A percentile compares a stretch with the other conserved stretches of the same genome.
These are phyloP conservation scores for Polyporus tsugae DNA, from an alignment of 1,284 basidiomycete genomes.

Conservation along the genomic window DNA sequence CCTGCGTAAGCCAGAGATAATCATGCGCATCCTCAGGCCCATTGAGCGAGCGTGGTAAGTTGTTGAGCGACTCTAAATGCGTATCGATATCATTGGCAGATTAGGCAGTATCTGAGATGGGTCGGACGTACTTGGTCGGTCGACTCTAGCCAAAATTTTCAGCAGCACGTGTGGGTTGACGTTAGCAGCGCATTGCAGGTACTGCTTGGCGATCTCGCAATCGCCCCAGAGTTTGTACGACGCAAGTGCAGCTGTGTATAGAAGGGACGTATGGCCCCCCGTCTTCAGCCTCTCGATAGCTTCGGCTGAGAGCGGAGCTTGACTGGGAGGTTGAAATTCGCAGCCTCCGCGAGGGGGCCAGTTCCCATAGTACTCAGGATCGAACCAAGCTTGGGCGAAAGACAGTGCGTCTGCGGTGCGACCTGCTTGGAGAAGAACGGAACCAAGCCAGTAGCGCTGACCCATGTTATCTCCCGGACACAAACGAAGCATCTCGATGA, in stretches of 20 bases:
- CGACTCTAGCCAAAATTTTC: slow-evolving; percentile 48
- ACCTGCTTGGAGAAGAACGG: slow-evolving; percentile 40
- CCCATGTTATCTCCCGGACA: slow-evolving; percentile 46
- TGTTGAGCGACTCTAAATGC: slow-evolving; percentile 43
- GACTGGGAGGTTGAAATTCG: slow-evolving; percentile 36
- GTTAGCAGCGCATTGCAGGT: slow-evolving; percentile 45
- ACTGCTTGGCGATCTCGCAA: slow-evolving; percentile 48
- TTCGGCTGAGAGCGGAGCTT: slow-evolving; percentile 29
- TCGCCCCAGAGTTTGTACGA: slow-evolving; percentile 52
- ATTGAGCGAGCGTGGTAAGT: slow-evolving; percentile 42
- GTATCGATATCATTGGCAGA: background rate
- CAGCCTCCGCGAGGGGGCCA: slow-evolving; percentile 40
- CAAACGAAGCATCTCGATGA: slow-evolving; percentile 49
- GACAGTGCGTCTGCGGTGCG: slow-evolving; percentile 43
- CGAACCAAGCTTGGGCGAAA: slow-evolving; percentile 43
- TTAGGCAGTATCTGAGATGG: background rate
- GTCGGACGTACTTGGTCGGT: slow-evolving; percentile 45
- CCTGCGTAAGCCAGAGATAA: slow-evolving; percentile 53
- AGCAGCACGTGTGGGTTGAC: slow-evolving; percentile 47
- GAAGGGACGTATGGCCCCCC: slow-evolving; percentile 32
- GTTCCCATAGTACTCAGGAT: slow-evolving; percentile 20
- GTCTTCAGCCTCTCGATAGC: slow-evolving; percentile 30
- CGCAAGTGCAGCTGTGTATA: slow-evolving; percentile 51
- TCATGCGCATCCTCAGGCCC: slow-evolving; percentile 53
- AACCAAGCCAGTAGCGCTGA: slow-evolving; percentile 44